These are phyloP conservation scores for Nakazawaea peltata DNA, from an alignment of 805 yeast species.

Conservation along the genomic window DNA sequence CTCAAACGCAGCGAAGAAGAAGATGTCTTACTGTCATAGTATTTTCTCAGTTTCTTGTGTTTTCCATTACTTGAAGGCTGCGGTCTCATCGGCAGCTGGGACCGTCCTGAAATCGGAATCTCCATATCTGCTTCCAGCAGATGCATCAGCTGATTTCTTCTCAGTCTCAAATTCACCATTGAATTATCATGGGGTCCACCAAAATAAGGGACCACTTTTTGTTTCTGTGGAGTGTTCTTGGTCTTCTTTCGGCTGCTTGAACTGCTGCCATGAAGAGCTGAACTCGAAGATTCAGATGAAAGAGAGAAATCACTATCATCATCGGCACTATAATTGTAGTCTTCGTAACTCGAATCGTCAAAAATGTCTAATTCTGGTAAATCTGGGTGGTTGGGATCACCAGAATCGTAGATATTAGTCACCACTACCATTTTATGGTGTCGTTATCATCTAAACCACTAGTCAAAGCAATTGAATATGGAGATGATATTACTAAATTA, in stretches of 20 bases:
- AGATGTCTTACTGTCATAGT: slow-evolving; percentile 28
- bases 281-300: not conserved
- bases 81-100: no score
- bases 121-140: not conserved
- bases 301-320: slow-evolving; percentile 10
- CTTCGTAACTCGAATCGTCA: slow-evolving; percentile 24
- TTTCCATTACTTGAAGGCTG: not conserved
- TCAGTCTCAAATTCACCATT: not conserved
- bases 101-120: no score
- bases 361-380: slow-evolving; percentile 25
- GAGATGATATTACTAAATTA: no score
- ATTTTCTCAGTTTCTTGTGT: slow-evolving; percentile 17
- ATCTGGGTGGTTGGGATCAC: slow-evolving; percentile 32
- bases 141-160: not conserved
- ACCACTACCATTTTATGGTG: no score
- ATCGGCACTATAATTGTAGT: slow-evolving; percentile 15
- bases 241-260: not conserved
- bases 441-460: no score
- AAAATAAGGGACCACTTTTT: not conserved
- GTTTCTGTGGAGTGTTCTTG: not conserved
- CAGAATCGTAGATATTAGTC: slow-evolving; percentile 26
- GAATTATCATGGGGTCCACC: no score
- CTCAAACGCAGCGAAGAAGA: slow-evolving; percentile 26
- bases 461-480: no score
- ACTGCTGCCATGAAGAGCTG: not conserved